Evolutionary conservation across 2,329 filamentous ascomycete genomes (phyloP), one percentile per base, ranked within the genome.

Genomic region (Didymella lethalis): DNA sequence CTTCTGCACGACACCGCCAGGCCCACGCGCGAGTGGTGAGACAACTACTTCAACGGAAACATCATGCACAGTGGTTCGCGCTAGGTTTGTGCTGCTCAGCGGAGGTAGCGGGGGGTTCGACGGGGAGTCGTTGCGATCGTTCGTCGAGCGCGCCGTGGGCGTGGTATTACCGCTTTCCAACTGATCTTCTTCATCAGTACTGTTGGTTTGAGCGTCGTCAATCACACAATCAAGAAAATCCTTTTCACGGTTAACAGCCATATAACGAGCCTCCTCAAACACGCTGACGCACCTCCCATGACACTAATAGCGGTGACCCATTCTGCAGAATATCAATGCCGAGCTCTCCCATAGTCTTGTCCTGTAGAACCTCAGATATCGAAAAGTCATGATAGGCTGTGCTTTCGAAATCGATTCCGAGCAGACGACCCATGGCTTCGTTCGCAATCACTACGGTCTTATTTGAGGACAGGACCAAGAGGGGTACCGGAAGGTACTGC

Each of bases 371-470:
- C 32, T 92, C 88, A 38, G 84, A 80, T 4, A 85, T 79, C 10
- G 79, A 79, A 32, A 73, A 63, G 46, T 81, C 79, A 40, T 81
- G 77, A 16, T 77, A 66, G 28, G 75, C 72, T n/a, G 75, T 72
- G 20, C 74, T 74, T 43, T 75, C 68, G 23, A 80, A 75, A 26
- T 86, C 80, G 48, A 90, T 80, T 4, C 86, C 88, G 23, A 93
- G 77, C 67, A 93, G 77, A 54, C 86, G 83, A 1, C 87, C 89
- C 85, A 92, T 89, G 20, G 90, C 88, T 65, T 92, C 88, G 67
- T 93, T 93, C 31, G 89, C 90, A 40, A 93, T 76, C 1, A 90
- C 83, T 3, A 93, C 84, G 0, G 88, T 90, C 75, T 92, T 93
- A 29, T 85, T 69, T 34, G 83, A 85, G 49, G 88, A 88, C 34